Evolutionary conservation across 495 filamentous ascomycete species (phyloP).

Genomic region (Penicillium goetzii): DNA sequence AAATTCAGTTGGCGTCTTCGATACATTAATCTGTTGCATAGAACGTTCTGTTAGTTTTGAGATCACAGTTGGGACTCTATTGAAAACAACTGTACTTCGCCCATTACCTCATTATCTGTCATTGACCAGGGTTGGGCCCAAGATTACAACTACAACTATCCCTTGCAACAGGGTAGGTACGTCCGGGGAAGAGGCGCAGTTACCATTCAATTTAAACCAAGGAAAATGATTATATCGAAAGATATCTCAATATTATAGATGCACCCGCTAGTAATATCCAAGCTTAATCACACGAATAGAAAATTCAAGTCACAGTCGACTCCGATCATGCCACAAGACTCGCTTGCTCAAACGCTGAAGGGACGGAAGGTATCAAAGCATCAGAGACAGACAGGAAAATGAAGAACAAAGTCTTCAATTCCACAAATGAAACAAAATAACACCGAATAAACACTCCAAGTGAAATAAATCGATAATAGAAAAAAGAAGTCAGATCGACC

Average conservation of each 20-base stretch:
- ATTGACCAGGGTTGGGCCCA: too few relatives aligned
- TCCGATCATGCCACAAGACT: conserved; percentile 31
- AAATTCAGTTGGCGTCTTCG: too few relatives aligned
- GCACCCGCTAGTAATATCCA: not conserved
- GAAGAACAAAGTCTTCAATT: not conserved
- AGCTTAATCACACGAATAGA: conserved; percentile 4
- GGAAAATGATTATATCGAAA: not conserved
- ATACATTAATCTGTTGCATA: too few relatives aligned
- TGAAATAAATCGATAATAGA: conserved; percentile 11
- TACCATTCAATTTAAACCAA: not conserved
- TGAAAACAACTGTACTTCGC: too few relatives aligned
- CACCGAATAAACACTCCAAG: not conserved
- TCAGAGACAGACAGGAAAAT: conserved; percentile 8
- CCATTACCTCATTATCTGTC: too few relatives aligned
- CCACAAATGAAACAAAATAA: not conserved
- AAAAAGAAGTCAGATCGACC: not conserved
- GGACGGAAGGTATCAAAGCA: conserved; percentile 29
- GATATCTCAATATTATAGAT: not conserved
- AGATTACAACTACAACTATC: too few relatives aligned
- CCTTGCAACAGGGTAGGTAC: too few relatives aligned
- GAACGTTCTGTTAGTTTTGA: too few relatives aligned
- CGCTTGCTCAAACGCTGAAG: conserved; percentile 32
- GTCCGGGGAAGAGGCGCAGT: too few relatives aligned
- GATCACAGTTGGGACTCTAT: too few relatives aligned
- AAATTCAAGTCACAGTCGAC: conserved; percentile 14